Base-by-base conservation (phyloP, 192 early-diverging fungal genomes). In the Rhizophagus clarus region DNA sequence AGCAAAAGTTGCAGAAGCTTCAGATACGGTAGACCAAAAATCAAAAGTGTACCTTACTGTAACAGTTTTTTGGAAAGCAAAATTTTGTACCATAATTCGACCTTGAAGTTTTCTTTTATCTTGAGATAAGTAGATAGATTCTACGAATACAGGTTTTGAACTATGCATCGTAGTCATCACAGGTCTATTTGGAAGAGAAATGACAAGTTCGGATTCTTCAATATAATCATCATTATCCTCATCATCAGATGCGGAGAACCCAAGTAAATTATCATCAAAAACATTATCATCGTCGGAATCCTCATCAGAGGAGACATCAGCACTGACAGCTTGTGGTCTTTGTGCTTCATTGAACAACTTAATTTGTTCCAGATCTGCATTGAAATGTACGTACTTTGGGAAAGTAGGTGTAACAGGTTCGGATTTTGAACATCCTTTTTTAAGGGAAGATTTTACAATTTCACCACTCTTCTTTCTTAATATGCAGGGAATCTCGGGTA, bases 11-110 rank as follows among this genome's bases (percentile, higher is more conserved):
- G 95, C 97, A 4, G 32, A 40, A 8, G 88, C 81, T 82, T 98
- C 95, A 34, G 88, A 81, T 28, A 84, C 88, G 0, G 94, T 88
- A 64, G 87, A 86, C 97, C 97, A 98, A 69, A 87, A 88, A 87
- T 97, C 93, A 47, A 89, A 88, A 15, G 97, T 93, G 84, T 94
- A 94, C 12, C 96, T 88, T 74, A 97, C 90, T n/a, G 80, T 77
- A 28, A 98, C 94, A 1, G 77, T 31, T 84, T 98, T 98, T 64
- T 94, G 87, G 82, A 93, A 98, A 2, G 93, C 95, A 24, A 97
- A 79, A 84, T 98, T 98, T 69, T 92, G 90, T 9, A 96, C 94
- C 72, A 93, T 85, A 56, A 97, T 82, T 11, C 86, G 89, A 78
- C 93, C 95, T 42, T 86, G 79, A 20, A 96, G 81, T 28, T 84